phyloP scores from a whole-genome alignment of 768 basidiomycete genomes.

The Postia placenta region DNA sequence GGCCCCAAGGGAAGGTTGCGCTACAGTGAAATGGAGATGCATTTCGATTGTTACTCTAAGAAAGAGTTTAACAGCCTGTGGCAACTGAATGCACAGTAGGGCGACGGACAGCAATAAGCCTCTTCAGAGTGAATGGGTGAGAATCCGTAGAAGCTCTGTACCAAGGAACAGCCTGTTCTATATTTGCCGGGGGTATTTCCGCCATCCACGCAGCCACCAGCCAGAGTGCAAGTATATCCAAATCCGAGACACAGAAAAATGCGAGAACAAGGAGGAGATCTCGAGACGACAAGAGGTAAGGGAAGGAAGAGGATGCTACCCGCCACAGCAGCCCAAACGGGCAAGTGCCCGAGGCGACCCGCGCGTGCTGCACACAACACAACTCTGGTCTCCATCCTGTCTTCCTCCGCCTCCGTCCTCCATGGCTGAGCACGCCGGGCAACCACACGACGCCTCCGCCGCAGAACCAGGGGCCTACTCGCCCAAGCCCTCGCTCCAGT shows the following conservation, averaged over 20 bases:
- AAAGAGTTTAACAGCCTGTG: no score
- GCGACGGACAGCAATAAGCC: slow-evolving; percentile 7
- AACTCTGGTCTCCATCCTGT: neutral
- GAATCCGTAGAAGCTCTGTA: slow-evolving; percentile 7
- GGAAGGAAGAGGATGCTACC: no score
- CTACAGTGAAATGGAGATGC: slow-evolving; percentile 19
- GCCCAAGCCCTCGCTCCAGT: slow-evolving; percentile 48
- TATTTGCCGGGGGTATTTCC: no score
- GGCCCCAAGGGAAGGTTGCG: slow-evolving; percentile 22
- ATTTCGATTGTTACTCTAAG: no score
- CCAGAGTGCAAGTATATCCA: no score
- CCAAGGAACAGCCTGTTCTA: slow-evolving; percentile 6
- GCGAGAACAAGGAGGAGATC: no score
- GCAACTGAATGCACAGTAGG: no score
- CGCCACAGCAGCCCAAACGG: neutral
- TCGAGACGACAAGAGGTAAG: no score
- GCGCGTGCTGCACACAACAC: neutral
- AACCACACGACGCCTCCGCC: slow-evolving; percentile 7
- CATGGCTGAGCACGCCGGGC: slow-evolving; percentile 20
- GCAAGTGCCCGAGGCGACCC: neutral
- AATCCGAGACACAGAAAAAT: no score
- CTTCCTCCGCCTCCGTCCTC: slow-evolving; percentile 8
- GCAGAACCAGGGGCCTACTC: slow-evolving; percentile 26
- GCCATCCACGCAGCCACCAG: no score
- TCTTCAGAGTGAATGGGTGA: slow-evolving; percentile 9